Base-by-base conservation (phyloP, 2,329 filamentous ascomycete species). In the Aaosphaeria arxii region DNA sequence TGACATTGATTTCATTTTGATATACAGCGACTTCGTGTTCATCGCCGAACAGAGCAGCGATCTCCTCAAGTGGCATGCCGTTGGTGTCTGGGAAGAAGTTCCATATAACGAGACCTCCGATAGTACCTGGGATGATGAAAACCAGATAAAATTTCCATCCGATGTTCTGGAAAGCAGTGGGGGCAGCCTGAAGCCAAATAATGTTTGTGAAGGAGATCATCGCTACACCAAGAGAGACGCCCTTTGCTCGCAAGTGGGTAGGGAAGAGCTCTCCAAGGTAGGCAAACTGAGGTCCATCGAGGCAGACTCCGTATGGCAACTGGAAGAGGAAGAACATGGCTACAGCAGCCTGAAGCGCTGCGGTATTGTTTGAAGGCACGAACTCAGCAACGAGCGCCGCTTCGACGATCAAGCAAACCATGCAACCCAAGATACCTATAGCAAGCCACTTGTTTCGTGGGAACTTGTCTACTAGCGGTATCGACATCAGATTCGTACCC, bases 151-250 rank as follows among this genome's bases (percentile, higher is more conserved):
- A 60, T 40, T 60, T 61, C 59, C 56, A 63, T 5, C 51, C 50
- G 30, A 62, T 58, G 5, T 33, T 59, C 11, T 42, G 30, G 41
- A 62, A 59, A 1, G 59, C 60, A 5, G 56, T 56, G 1, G 60
- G 56, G 30, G 81, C 73, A 39, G 80, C 80, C 66, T 85, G 81
- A 11, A 85, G 73, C 11, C 77, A 78, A 35, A 85, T 76, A 32
- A 61, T 59, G 43, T 61, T 62, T n/a, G 50, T 59, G 42, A 61
- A 51, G 3, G 59, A 55, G 32, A 58, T 59, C 33, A 50, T 53
- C 4, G 54, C 53, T 4, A 62, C 51, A 32, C 56, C 57, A 7
- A 62, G 48, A 29, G 50, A 53, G 7, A 76, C 61, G 17, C 74
- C 74, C 59, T 75, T 75, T 43, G 73, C 72, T 30, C 74, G 72